These are phyloP conservation scores for Phytophthora constricta DNA, from an alignment of 352 stramenopile species.

Conservation along the genomic window DNA sequence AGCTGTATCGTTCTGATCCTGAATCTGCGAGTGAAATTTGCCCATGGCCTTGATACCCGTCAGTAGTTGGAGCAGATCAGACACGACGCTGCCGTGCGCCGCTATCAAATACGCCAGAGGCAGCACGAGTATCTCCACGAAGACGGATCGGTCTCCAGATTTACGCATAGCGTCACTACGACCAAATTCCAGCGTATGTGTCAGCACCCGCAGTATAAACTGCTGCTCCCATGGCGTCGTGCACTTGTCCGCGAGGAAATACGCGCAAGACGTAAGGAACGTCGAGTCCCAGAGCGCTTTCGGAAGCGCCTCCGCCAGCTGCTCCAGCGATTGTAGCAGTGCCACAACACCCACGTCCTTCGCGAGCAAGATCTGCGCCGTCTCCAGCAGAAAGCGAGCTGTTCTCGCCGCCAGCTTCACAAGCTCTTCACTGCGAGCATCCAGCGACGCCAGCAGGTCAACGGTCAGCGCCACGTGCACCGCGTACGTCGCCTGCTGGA, in stretches of 20 bases:
- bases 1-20: neutral
- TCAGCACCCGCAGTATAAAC: slow-evolving; percentile 50
- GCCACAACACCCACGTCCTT: slow-evolving; percentile 43
- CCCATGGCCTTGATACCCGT: slow-evolving; percentile 36
- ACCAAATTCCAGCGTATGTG: slow-evolving; percentile 36
- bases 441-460: slow-evolving; percentile 43
- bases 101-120: slow-evolving; percentile 59
- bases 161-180: neutral
- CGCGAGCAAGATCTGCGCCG: slow-evolving; percentile 34
- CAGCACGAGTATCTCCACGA: slow-evolving; percentile 65
- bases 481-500: slow-evolving; percentile 33
- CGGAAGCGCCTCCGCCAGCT: slow-evolving; percentile 35
- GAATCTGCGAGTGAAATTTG: slow-evolving; percentile 15
- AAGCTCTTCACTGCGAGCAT: slow-evolving; percentile 6
- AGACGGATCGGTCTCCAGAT: slow-evolving; percentile 34
- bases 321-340: slow-evolving; percentile 51
- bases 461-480: slow-evolving; percentile 46
- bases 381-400: slow-evolving; percentile 27
- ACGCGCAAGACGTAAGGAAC: slow-evolving; percentile 48
- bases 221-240: slow-evolving; percentile 44
- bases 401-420: slow-evolving; percentile 18
- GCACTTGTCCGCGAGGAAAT: slow-evolving; percentile 39
- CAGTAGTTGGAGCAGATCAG: slow-evolving; percentile 49
- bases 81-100: slow-evolving; percentile 32
- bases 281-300: slow-evolving; percentile 44